These are phyloP conservation scores for Volvox africanus DNA, from an alignment of 139 green algal species.

Conservation along the genomic window DNA sequence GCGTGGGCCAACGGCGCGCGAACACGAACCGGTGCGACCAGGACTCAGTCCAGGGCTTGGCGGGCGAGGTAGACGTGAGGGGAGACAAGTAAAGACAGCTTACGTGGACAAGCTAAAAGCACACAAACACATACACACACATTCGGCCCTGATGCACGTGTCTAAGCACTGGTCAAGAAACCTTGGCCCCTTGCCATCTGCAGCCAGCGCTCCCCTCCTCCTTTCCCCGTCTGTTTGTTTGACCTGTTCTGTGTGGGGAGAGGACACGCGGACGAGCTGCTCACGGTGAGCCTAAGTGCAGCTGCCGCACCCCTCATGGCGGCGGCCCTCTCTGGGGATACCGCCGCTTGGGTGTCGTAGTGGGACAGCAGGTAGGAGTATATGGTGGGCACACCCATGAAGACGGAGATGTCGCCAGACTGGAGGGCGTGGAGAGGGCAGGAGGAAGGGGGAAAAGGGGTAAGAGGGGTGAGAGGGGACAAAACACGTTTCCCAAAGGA, in stretches of 20 bases:
- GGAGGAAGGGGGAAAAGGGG: background rate
- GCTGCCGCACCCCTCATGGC: slow-evolving; percentile 60
- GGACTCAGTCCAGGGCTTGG: too few relatives aligned
- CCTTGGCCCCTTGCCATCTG: too few relatives aligned
- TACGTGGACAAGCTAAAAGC: too few relatives aligned
- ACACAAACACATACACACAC: background rate
- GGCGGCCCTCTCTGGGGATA: slow-evolving; percentile 49
- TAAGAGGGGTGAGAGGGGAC: background rate
- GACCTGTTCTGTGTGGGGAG: slow-evolving; percentile 83
- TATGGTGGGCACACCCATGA: slow-evolving; percentile 99
- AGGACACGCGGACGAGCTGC: slow-evolving; percentile 92
- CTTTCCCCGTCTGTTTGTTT: too few relatives aligned
- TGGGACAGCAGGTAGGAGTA: slow-evolving; percentile 86
- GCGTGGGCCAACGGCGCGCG: too few relatives aligned
- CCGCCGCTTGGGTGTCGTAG: slow-evolving; percentile 68
- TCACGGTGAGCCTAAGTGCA: slow-evolving; percentile 85
- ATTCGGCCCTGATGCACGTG: too few relatives aligned
- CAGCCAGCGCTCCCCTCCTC: too few relatives aligned
- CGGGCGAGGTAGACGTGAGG: too few relatives aligned
- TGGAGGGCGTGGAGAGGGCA: background rate
- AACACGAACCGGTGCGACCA: too few relatives aligned
- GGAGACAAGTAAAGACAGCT: too few relatives aligned
- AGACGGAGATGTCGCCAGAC: slow-evolving; percentile 74
- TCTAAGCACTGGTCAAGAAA: too few relatives aligned
- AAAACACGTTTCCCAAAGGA: background rate